A percentile compares a stretch with the other conserved stretches of the same genome.
Evolutionary conservation across 108 stramenopile species (phyloP).

Genomic region (Pelagomonas calceolata): DNA sequence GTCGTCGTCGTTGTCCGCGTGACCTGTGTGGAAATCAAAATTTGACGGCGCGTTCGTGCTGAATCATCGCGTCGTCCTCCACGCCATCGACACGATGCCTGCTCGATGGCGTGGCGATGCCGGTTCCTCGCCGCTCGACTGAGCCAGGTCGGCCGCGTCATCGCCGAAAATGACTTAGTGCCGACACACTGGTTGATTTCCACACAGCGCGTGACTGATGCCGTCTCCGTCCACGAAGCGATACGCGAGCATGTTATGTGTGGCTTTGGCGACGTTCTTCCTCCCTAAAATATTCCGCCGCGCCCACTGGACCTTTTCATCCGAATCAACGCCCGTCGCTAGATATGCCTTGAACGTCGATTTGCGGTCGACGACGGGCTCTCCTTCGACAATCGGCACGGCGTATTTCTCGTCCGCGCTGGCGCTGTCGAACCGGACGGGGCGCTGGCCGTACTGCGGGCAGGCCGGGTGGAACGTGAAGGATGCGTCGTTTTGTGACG

Average conservation of each 20-base stretch:
- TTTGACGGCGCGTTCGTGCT: no score
- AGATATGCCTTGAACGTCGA: background rate
- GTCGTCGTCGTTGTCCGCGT: constrained; percentile 77
- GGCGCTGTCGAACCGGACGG: background rate
- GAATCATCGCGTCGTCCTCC: no score
- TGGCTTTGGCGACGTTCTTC: constrained; percentile 50
- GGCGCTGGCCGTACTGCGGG: background rate
- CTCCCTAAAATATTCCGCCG: constrained; percentile 32
- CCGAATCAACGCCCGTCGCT: background rate
- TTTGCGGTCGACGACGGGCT: background rate
- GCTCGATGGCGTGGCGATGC: no score
- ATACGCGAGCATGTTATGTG: constrained; percentile 78
- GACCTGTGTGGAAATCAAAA: no score
- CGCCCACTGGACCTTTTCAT: background rate
- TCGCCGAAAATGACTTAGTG: no score
- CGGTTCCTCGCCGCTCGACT: no score
- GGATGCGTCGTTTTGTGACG: no score
- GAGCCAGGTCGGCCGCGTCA: no score
- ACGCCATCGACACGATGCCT: no score
- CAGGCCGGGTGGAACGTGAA: background rate
- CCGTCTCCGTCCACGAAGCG: constrained; percentile 34
- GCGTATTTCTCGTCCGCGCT: background rate
- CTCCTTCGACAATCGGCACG: background rate
- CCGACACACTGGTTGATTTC: no score
- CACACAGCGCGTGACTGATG: no score